phyloP scores from a whole-genome alignment of 257 asterid genomes.

The Oldenlandia corymbosa region DNA sequence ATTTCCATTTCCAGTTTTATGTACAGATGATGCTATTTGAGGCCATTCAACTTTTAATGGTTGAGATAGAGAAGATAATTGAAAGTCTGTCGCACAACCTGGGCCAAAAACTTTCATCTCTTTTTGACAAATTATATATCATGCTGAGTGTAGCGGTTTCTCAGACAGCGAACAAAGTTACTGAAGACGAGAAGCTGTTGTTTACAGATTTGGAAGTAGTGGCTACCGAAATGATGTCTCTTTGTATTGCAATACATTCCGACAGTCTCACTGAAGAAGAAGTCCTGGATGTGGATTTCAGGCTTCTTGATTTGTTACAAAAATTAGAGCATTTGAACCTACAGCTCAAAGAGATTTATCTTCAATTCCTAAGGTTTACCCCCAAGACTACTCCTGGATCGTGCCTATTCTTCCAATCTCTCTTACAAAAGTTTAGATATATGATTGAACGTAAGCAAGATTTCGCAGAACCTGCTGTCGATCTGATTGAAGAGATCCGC shows the following conservation, averaged over 20 bases:
- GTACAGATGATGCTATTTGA: no score
- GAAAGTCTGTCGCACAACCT: no score
- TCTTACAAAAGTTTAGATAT: not conserved
- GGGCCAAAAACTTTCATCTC: no score
- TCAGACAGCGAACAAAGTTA: not conserved
- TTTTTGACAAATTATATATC: not conserved
- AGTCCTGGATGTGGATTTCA: not conserved
- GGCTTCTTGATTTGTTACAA: not conserved
- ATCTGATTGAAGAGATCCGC: slow-evolving; percentile 4
- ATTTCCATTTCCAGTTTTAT: no score
- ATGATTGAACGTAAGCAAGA: not conserved
- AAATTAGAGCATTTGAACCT: not conserved
- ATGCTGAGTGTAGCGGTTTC: not conserved
- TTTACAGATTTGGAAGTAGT: not conserved
- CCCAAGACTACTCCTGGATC: slow-evolving; percentile 6
- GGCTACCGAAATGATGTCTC: not conserved
- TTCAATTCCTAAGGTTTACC: not conserved
- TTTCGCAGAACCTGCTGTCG: not conserved
- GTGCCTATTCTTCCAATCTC: slow-evolving; percentile 1
- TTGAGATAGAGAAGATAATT: no score
- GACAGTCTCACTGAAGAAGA: not conserved
- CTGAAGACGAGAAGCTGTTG: not conserved
- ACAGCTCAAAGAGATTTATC: slow-evolving; percentile 1
- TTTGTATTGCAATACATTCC: not conserved
- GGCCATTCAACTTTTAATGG: no score